Evolutionary conservation across 305 asterid genomes (phyloP).

Genomic region (Salvia sclarea): DNA sequence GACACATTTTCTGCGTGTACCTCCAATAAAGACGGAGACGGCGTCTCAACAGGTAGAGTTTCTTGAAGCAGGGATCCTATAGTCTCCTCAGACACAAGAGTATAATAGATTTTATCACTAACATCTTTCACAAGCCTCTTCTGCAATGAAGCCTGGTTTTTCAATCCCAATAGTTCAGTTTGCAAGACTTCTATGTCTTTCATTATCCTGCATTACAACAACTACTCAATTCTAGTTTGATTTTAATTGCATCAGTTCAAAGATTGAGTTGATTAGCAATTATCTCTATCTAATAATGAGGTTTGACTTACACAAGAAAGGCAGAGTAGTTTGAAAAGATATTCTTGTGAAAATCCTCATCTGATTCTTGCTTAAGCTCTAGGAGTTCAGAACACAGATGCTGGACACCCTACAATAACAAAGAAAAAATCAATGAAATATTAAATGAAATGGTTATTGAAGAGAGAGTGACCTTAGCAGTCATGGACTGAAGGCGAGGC

Average conservation of each 20-base stretch:
- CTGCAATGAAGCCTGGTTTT: conserved; percentile 52
- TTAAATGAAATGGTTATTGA: not conserved
- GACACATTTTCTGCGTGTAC: conserved; percentile 55
- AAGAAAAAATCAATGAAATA: not conserved
- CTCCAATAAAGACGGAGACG: conserved; percentile 46
- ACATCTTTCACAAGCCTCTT: conserved; percentile 48
- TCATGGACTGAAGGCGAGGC: conserved; percentile 71
- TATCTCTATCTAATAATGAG: too few relatives aligned
- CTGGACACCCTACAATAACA: conserved; percentile 57
- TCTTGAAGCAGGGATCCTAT: conserved; percentile 44
- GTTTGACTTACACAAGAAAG: conserved; percentile 63
- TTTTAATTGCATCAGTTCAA: too few relatives aligned
- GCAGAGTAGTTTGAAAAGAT: conserved; percentile 58
- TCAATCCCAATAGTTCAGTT: conserved; percentile 52
- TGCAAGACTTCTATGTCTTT: conserved; percentile 56
- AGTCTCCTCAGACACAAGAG: conserved; percentile 42
- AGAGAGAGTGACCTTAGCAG: conserved; percentile 55
- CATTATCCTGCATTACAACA: conserved; percentile 52
- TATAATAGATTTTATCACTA: conserved; percentile 31
- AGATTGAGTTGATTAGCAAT: too few relatives aligned
- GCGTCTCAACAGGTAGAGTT: conserved; percentile 26
- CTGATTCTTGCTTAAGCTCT: conserved; percentile 72
- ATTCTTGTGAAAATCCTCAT: conserved; percentile 69
- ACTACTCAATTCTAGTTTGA: conserved; percentile 11
- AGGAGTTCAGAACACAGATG: conserved; percentile 80